Evolutionary conservation across 257 asterid species (phyloP).

Genomic region (Paulownia fortunei): DNA sequence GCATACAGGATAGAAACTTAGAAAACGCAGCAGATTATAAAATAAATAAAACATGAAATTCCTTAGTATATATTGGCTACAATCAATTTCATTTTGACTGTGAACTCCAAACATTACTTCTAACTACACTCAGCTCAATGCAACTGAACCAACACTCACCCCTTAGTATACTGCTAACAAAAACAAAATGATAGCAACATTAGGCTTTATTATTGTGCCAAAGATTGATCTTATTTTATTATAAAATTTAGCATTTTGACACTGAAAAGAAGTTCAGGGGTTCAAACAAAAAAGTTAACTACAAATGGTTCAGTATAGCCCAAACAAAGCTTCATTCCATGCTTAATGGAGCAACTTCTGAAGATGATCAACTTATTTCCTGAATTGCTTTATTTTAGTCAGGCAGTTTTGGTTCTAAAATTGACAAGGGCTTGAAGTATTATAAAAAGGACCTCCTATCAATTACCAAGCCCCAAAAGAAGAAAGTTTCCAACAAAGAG

Average conservation of each 20-base stretch:
- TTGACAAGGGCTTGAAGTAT: background rate
- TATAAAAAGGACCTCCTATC: background rate
- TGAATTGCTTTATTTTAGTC: background rate
- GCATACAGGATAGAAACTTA: constrained; percentile 40
- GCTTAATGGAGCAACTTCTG: background rate
- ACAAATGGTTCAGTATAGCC: background rate
- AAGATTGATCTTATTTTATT: background rate
- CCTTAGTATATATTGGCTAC: background rate
- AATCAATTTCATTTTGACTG: background rate
- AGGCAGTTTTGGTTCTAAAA: background rate
- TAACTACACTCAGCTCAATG: background rate
- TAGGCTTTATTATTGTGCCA: background rate
- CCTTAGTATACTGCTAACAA: background rate
- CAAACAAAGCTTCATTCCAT: background rate
- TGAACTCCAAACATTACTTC: background rate
- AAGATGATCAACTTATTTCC: background rate
- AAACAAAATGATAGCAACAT: background rate
- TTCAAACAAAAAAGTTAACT: background rate
- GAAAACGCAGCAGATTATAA: constrained; percentile 4
- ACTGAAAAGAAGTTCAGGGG: background rate
- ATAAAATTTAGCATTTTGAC: background rate
- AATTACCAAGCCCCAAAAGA: background rate
- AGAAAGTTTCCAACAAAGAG: background rate
- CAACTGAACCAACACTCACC: background rate
- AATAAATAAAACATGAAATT: background rate